These are phyloP conservation scores for Trichoderma parareesei DNA, from an alignment of 495 filamentous ascomycete species.

Conservation along the genomic window DNA sequence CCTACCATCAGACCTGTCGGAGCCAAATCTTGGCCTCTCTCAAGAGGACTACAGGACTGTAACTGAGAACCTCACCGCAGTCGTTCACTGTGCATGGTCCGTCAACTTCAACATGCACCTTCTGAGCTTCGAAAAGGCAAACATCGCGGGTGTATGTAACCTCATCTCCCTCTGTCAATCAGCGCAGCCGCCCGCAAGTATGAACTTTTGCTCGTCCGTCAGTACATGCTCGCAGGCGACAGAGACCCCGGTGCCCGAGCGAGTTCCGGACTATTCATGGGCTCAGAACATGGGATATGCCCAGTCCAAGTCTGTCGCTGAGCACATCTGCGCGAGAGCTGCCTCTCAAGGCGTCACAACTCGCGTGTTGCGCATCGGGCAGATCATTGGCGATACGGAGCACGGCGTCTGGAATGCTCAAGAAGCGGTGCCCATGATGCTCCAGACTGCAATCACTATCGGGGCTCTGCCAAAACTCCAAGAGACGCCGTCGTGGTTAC, in stretches of 20 bases:
- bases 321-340: constrained; percentile 36
- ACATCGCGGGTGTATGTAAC: constrained; percentile 37
- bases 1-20: constrained; percentile 28
- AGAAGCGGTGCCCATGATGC: constrained; percentile 57
- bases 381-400: constrained; percentile 46
- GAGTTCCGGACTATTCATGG: constrained; percentile 18
- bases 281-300: constrained; percentile 52
- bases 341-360: constrained; percentile 25
- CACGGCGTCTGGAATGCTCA: constrained; percentile 53
- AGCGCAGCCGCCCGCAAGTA: constrained; percentile 15
- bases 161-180: constrained; percentile 1
- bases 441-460: constrained; percentile 39
- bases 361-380: constrained; percentile 47
- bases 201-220: constrained; percentile 30
- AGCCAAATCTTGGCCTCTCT: constrained; percentile 33
- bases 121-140: constrained; percentile 39
- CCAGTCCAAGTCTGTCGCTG: constrained; percentile 53
- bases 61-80: constrained; percentile 30
- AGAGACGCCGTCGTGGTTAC: constrained; percentile 43
- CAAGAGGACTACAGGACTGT: constrained; percentile 25
- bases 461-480: constrained; percentile 43
- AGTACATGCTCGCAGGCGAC: constrained; percentile 18
- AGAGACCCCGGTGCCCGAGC: constrained; percentile 1
- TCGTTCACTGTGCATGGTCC: constrained; percentile 58
- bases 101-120: constrained; percentile 56